Percentiles rank a stretch among this genome's conserved stretches.
Conservation (phyloP, 495 filamentous ascomycete species). For the Darksidea phi region DNA sequence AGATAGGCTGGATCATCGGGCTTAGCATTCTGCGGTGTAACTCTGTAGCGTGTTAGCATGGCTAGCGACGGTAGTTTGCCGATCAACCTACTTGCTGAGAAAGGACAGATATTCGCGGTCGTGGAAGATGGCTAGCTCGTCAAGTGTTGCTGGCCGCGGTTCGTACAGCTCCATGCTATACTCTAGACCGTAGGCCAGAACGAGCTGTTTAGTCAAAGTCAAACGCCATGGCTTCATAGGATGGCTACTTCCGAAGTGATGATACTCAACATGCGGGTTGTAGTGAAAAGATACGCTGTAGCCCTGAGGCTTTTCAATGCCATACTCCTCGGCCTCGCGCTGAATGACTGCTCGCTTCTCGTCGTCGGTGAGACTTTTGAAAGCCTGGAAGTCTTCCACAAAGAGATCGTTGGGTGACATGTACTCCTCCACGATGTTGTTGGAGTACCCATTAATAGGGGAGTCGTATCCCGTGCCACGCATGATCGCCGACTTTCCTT, state of each 20-base stretch:
- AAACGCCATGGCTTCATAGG: slow-evolving; percentile 99
- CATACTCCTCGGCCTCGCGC: slow-evolving; percentile 66
- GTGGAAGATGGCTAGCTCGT: slow-evolving; percentile 88
- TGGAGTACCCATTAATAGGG: slow-evolving; percentile 10
- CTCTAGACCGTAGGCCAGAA: slow-evolving; percentile 91
- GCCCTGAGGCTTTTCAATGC: slow-evolving; percentile 73
- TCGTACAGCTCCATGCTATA: slow-evolving; percentile 92
- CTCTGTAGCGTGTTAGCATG: slow-evolving; percentile 40
- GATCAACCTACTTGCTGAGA: slow-evolving; percentile 55
- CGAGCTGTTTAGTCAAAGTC: slow-evolving; percentile 89
- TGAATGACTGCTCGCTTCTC: slow-evolving; percentile 60
- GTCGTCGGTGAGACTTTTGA: slow-evolving; percentile 53
- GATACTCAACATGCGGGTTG: slow-evolving; percentile 90
- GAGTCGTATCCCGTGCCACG: background rate
- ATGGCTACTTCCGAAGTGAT: slow-evolving; percentile 92
- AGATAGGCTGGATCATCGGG: slow-evolving; percentile 46
- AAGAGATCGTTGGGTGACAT: slow-evolving; percentile 13
- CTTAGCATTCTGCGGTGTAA: slow-evolving; percentile 45
- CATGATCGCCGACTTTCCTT: background rate
- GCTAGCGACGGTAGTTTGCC: background rate
- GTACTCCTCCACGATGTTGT: slow-evolving; percentile 66
- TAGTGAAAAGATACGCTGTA: slow-evolving; percentile 87
- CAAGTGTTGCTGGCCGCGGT: slow-evolving; percentile 74
- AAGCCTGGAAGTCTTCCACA: slow-evolving; percentile 20
- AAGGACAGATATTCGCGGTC: slow-evolving; percentile 87